These are phyloP conservation scores for Blastobotrys illinoisensis DNA, from an alignment of 1,139 yeast species.

Conservation along the genomic window DNA sequence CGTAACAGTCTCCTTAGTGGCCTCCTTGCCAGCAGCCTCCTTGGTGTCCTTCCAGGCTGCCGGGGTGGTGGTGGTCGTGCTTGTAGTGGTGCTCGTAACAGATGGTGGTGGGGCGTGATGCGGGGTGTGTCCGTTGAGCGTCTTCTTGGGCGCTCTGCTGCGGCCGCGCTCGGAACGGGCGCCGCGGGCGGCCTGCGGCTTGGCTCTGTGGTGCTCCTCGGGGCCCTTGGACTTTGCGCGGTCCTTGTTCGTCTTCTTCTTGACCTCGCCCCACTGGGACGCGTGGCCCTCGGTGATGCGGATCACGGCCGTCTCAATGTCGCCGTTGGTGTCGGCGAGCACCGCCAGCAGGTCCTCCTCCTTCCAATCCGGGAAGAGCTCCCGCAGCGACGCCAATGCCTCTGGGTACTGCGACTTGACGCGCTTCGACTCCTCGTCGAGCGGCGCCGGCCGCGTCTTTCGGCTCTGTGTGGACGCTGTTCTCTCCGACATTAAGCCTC, in stretches of 20 bases:
- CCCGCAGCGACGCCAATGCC: slow-evolving; percentile 59
- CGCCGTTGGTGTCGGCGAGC: slow-evolving; percentile 65
- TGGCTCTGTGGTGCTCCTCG: slow-evolving; percentile 15
- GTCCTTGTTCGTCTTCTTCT: slow-evolving; percentile 42
- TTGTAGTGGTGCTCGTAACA: too few species aligned
- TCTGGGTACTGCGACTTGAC: slow-evolving; percentile 28
- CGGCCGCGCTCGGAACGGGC: slow-evolving; percentile 17
- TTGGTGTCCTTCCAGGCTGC: not conserved
- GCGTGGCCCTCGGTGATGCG: slow-evolving; percentile 74
- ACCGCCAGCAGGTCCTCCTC: slow-evolving; percentile 74
- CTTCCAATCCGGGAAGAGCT: slow-evolving; percentile 94
- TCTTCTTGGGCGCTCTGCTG: slow-evolving; percentile 16
- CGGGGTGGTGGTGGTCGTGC: slow-evolving; percentile 11
- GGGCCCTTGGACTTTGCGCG: slow-evolving; percentile 25
- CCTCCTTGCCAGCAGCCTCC: slow-evolving; percentile 3
- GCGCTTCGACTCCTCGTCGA: slow-evolving; percentile 39
- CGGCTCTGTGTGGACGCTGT: not conserved
- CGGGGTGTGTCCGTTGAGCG: slow-evolving; percentile 12
- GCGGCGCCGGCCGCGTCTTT: slow-evolving; percentile 10
- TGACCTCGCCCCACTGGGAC: slow-evolving; percentile 58
- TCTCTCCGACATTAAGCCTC: not conserved
- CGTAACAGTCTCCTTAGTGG: slow-evolving; percentile 2
- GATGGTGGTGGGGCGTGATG: slow-evolving; percentile 1
- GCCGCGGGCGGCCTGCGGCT: slow-evolving; percentile 10
- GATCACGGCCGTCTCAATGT: slow-evolving; percentile 74